A percentile compares a stretch with the other conserved stretches of the same genome.
Conservation (phyloP, 2,329 filamentous ascomycete species). For the Botrytis paeoniae region DNA sequence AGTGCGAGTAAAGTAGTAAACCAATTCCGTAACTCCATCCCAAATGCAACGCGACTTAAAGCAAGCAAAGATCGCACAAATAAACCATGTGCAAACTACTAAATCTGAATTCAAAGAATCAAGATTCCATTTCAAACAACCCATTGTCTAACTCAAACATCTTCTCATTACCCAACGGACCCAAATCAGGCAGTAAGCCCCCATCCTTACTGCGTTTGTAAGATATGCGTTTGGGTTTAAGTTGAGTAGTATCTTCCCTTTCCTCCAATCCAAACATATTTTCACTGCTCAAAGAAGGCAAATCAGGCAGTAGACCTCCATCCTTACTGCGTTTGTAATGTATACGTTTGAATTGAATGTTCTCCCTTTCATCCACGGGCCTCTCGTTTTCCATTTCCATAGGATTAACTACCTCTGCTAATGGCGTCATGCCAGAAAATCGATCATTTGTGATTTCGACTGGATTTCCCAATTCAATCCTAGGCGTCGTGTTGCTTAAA, state of each 20-base stretch:
- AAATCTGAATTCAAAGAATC: neutral
- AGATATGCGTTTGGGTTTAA: conserved; percentile 13
- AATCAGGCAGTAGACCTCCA: conserved; percentile 15
- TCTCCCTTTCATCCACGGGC: neutral
- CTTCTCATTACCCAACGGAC: conserved; percentile 20
- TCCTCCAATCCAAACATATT: conserved; percentile 19
- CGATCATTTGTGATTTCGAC: conserved; percentile 31
- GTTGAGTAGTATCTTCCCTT: neutral
- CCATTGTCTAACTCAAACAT: conserved; percentile 23
- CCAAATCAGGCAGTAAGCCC: conserved; percentile 14
- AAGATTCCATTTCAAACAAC: conserved; percentile 23
- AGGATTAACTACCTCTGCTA: conserved; percentile 9
- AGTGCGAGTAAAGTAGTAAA: neutral
- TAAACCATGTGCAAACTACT: neutral
- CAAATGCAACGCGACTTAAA: neutral
- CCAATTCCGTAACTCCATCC: conserved; percentile 8
- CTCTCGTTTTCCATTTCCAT: conserved; percentile 16
- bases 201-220: conserved; percentile 18
- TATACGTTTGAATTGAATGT: conserved; percentile 15
- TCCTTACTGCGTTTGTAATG: conserved; percentile 18
- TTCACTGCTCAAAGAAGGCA: conserved; percentile 20
- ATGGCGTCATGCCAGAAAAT: conserved; percentile 22
- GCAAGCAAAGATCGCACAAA: neutral
- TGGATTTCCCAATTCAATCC: conserved; percentile 32
- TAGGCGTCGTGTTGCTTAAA: conserved; percentile 37